phyloP scores from a whole-genome alignment of 441 rosid genomes.

The Corymbia citriodora region DNA sequence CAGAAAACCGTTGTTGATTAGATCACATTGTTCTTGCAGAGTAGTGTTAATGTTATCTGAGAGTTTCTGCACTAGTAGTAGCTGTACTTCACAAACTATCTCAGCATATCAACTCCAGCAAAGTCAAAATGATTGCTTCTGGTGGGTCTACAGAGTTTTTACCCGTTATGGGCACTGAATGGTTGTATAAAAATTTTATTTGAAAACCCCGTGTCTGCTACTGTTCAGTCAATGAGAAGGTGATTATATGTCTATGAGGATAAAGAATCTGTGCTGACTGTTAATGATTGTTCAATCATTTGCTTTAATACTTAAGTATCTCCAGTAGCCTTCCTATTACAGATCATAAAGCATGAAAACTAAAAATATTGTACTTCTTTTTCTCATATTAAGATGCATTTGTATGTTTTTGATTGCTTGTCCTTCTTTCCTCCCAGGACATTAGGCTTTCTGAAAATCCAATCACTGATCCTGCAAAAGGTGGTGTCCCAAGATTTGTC shows the following conservation, averaged over 20 bases:
- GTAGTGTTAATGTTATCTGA: background rate
- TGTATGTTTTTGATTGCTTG: constrained; percentile 4
- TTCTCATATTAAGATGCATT: background rate
- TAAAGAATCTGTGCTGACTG: background rate
- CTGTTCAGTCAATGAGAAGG: background rate
- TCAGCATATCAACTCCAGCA: background rate
- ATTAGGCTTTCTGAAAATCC: constrained; percentile 92
- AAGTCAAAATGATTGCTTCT: background rate
- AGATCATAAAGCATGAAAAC: background rate
- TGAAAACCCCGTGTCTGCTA: background rate
- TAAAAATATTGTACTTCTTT: background rate
- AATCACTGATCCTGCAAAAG: constrained; percentile 61
- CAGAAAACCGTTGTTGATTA: background rate
- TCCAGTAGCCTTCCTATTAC: background rate
- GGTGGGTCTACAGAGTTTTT: background rate
- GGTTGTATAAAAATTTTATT: background rate
- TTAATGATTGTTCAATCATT: background rate
- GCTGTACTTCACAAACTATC: background rate
- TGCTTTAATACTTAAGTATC: background rate
- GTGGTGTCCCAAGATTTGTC: constrained; percentile 81
- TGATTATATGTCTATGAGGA: background rate
- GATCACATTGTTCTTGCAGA: background rate
- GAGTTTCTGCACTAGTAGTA: background rate
- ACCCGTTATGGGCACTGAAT: background rate
- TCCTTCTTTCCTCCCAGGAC: constrained; percentile 44